Percentiles rank a stretch among this genome's conserved stretches.
phyloP scores from a whole-genome alignment of 768 basidiomycete genomes.

The Pulveroboletus sp. region DNA sequence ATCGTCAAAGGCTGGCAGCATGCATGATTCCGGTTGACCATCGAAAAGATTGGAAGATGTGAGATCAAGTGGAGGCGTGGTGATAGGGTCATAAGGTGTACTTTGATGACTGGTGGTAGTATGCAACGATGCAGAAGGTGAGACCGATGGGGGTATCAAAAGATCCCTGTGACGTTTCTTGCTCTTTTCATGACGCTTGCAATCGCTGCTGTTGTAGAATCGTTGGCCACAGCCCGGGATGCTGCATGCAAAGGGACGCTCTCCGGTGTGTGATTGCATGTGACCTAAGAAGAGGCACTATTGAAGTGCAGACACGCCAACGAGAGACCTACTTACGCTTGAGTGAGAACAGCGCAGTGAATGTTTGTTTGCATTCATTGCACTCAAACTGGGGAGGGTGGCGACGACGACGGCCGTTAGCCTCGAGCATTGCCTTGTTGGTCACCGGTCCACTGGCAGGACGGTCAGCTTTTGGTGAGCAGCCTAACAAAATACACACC shows the following conservation, averaged over 20 bases:
- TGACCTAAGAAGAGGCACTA: slow-evolving; percentile 24
- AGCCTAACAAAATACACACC: no score
- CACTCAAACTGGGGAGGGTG: slow-evolving; percentile 24
- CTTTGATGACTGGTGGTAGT: slow-evolving; percentile 6
- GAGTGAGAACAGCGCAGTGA: slow-evolving; percentile 32
- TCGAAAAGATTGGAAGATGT: no score
- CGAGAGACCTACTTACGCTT: slow-evolving; percentile 23
- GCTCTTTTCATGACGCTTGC: slow-evolving; percentile 34
- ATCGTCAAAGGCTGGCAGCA: no score
- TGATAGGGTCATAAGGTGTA: not conserved
- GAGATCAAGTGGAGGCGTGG: no score
- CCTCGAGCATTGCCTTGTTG: slow-evolving; percentile 32
- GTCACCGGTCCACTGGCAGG: slow-evolving; percentile 22
- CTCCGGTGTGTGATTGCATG: slow-evolving; percentile 27
- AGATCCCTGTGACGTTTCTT: slow-evolving; percentile 29
- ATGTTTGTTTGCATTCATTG: slow-evolving; percentile 20
- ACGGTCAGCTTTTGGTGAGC: no score
- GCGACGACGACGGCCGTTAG: slow-evolving; percentile 29
- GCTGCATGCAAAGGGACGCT: slow-evolving; percentile 23
- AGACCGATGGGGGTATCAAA: slow-evolving; percentile 12
- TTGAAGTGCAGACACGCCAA: not conserved
- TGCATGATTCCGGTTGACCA: no score
- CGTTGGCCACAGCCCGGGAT: slow-evolving; percentile 26
- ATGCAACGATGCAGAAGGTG: slow-evolving; percentile 20
- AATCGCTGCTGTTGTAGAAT: slow-evolving; percentile 33